phyloP scores from a whole-genome alignment of 306 rosid genomes.

The Pyrus bretschneideri region DNA sequence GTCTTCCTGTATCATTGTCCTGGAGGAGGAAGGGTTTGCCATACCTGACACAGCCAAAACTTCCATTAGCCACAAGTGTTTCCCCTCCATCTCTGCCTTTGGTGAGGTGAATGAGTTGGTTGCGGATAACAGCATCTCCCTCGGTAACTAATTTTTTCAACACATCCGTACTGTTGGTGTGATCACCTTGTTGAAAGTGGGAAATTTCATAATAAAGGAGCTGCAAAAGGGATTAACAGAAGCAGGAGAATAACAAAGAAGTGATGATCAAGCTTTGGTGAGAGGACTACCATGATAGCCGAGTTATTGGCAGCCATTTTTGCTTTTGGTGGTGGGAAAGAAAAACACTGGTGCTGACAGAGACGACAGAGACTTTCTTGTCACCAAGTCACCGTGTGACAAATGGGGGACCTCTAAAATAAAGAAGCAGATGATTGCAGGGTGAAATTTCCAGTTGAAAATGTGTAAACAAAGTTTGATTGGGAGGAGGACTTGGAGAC shows the following conservation, averaged over 20 bases:
- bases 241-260: not conserved
- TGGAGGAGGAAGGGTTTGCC: not conserved
- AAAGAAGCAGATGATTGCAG: too few relatives aligned
- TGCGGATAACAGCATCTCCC: not conserved
- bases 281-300: too few relatives aligned
- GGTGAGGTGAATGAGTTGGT: conserved; percentile 1
- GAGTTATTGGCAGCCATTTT: not conserved
- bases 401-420: too few relatives aligned
- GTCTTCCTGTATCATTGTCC: not conserved
- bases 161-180: not conserved
- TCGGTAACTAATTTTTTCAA: not conserved
- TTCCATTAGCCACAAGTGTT: not conserved
- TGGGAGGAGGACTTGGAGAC: too few relatives aligned
- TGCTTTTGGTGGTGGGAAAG: not conserved
- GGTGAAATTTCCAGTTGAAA: too few relatives aligned
- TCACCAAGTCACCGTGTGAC: too few relatives aligned
- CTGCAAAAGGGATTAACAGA: not conserved
- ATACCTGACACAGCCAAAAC: conserved; percentile 12
- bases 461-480: too few relatives aligned
- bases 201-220: not conserved
- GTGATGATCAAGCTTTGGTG: not conserved
- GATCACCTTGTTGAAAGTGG: not conserved
- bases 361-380: too few relatives aligned
- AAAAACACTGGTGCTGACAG: too few relatives aligned
- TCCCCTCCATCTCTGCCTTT: not conserved